These are phyloP conservation scores for Neurospora sp. DNA, from an alignment of 495 filamentous ascomycete species.

Conservation along the genomic window DNA sequence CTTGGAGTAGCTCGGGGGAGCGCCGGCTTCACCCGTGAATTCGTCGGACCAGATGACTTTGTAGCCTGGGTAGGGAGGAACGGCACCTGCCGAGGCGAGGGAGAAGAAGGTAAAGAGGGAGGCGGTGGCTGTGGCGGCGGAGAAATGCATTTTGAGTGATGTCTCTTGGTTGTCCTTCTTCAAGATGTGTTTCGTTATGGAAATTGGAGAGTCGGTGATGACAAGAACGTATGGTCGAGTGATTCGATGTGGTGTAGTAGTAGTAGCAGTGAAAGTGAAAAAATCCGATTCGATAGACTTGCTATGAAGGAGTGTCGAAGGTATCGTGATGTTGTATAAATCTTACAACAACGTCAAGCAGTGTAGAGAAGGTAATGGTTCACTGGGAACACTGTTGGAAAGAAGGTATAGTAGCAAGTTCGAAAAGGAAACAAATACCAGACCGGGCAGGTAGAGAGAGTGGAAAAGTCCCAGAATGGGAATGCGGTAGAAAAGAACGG, in stretches of 20 bases:
- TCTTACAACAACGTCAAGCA: neutral
- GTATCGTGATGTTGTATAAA: neutral
- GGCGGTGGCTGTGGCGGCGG: neutral
- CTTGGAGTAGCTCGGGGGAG: conserved; percentile 8
- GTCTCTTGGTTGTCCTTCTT: neutral
- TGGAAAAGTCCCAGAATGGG: neutral
- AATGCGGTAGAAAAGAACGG: neutral
- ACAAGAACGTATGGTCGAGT: neutral
- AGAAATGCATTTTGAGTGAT: neutral
- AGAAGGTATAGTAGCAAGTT: neutral
- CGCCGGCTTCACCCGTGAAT: conserved; percentile 16
- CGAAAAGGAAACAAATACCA: neutral
- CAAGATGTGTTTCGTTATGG: neutral
- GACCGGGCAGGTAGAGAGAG: neutral
- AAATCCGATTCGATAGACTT: neutral
- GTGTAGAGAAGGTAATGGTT: neutral
- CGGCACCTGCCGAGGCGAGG: conserved; percentile 11
- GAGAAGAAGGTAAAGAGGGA: conserved; percentile 14
- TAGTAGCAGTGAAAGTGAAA: neutral
- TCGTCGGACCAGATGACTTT: conserved; percentile 18
- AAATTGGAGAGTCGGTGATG: neutral
- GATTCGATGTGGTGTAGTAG: neutral
- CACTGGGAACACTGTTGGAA: neutral
- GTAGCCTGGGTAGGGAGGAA: conserved; percentile 15
- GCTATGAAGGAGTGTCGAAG: neutral